These are phyloP conservation scores for Xerocomellus dryophilus DNA, from an alignment of 768 basidiomycete species.

Conservation along the genomic window DNA sequence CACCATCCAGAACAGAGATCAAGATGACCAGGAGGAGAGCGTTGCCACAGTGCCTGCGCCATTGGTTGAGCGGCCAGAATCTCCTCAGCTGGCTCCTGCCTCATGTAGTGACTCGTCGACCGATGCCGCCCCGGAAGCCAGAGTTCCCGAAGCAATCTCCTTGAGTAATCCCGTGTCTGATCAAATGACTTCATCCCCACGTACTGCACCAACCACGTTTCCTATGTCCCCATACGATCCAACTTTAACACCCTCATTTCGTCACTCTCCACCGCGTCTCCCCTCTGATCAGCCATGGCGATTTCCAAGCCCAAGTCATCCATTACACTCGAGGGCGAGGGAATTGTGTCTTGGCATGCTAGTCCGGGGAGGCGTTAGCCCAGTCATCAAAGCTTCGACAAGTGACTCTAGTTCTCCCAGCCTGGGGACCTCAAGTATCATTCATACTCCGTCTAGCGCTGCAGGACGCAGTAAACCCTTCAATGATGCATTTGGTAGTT, in stretches of 20 bases:
- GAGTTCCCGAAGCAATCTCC: not conserved
- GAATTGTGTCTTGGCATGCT: conserved; percentile 68
- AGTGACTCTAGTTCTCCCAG: conserved; percentile 32
- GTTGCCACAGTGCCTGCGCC: conserved; percentile 20
- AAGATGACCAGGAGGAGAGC: conserved; percentile 13
- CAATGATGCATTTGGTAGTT: conserved; percentile 31
- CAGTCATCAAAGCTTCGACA: conserved; percentile 36
- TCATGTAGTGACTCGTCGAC: not conserved
- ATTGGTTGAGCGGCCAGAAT: conserved; percentile 27
- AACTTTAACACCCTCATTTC: conserved; percentile 68
- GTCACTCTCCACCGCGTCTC: conserved; percentile 70
- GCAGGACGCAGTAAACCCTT: conserved; percentile 26
- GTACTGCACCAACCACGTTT: conserved; percentile 30
- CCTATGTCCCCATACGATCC: conserved; percentile 78
- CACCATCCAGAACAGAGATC: conserved; percentile 11
- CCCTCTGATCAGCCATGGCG: conserved; percentile 83
- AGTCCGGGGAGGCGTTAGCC: conserved; percentile 51
- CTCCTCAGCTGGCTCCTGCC: conserved; percentile 19
- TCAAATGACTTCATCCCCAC: conserved; percentile 23
- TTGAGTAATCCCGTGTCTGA: conserved; percentile 1
- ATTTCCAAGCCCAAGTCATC: conserved; percentile 76
- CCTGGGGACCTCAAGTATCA: conserved; percentile 26
- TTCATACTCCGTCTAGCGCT: conserved; percentile 30
- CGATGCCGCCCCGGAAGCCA: not conserved
- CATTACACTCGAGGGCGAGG: conserved; percentile 60